phyloP scores from a whole-genome alignment of 768 basidiomycete species.

The Amanita muscaria region DNA sequence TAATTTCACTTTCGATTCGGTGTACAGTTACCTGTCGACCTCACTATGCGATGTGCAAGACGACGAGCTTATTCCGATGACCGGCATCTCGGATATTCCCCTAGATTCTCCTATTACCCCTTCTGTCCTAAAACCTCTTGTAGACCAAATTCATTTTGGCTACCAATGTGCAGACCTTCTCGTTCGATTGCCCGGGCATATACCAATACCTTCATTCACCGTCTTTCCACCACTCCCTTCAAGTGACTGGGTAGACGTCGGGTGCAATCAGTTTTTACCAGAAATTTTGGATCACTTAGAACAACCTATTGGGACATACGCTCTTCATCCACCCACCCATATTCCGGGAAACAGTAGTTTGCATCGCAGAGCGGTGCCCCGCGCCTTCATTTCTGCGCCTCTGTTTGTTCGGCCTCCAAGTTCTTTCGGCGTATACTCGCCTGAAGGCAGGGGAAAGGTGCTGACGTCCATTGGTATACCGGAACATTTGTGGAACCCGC shows the following conservation, averaged over 20 bases:
- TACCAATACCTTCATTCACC: constrained; percentile 71
- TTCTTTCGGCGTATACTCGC: constrained; percentile 37
- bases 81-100: constrained; percentile 21
- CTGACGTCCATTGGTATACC: constrained; percentile 56
- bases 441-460: constrained; percentile 43
- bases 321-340: constrained; percentile 36
- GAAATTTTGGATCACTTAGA: constrained; percentile 36
- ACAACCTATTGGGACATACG: constrained; percentile 19
- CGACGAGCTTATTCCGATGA: constrained; percentile 9
- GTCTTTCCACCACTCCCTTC: constrained; percentile 47
- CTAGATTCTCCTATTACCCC: constrained; percentile 49
- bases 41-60: constrained; percentile 33
- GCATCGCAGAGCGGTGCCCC: constrained; percentile 15
- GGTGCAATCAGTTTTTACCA: constrained; percentile 34
- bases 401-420: constrained; percentile 61
- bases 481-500: constrained; percentile 33
- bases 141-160: constrained; percentile 53
- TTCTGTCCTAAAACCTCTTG: constrained; percentile 45
- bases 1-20: constrained; percentile 82
- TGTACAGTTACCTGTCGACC: constrained; percentile 68
- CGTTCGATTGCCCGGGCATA: constrained; percentile 59
- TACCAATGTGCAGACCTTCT: constrained; percentile 68
- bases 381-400: constrained; percentile 43
- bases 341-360: constrained; percentile 20
- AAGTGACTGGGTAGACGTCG: constrained; percentile 50